Evolutionary conservation across 2,329 filamentous ascomycete genomes (phyloP).

Genomic region (Alternaria alternata): DNA sequence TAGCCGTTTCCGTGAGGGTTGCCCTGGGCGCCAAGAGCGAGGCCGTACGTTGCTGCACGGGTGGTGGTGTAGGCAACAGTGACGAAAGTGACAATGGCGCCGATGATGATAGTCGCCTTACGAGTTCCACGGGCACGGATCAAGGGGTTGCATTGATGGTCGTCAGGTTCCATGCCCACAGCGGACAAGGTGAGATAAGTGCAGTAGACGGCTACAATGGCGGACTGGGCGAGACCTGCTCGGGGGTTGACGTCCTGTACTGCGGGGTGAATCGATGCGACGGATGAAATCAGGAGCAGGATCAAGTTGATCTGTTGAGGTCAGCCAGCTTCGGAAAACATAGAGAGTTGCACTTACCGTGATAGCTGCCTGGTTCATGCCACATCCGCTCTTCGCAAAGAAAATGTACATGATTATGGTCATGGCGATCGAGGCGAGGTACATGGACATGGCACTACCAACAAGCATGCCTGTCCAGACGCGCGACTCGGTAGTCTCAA

Average conservation of each 20-base stretch:
- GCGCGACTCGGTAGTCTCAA: slow-evolving; percentile 85
- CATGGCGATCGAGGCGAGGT: slow-evolving; percentile 87
- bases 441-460: slow-evolving; percentile 93
- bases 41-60: slow-evolving; percentile 88
- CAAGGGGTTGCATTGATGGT: slow-evolving; percentile 92
- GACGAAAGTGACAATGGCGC: slow-evolving; percentile 93
- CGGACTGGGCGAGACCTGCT: slow-evolving; percentile 94
- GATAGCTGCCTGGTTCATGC: slow-evolving; percentile 97
- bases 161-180: slow-evolving; percentile 97
- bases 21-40: slow-evolving; percentile 73
- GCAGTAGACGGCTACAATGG: slow-evolving; percentile 97
- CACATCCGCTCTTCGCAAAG: slow-evolving; percentile 81
- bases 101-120: slow-evolving; percentile 88
- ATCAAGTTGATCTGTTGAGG: slow-evolving; percentile 75
- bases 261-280: slow-evolving; percentile 85
- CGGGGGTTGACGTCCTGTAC: slow-evolving; percentile 93
- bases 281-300: slow-evolving; percentile 79
- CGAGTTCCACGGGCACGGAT: slow-evolving; percentile 85
- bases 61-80: slow-evolving; percentile 98
- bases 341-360: slow-evolving; percentile 60
- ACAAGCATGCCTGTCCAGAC: slow-evolving; percentile 88
- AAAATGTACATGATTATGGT: slow-evolving; percentile 97
- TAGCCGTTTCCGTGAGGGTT: slow-evolving; percentile 64
- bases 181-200: slow-evolving; percentile 98
- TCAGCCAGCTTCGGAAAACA: slow-evolving; percentile 1